Evolutionary conservation across 23 red algal species (phyloP).

Genomic region (Chondrus crispus): DNA sequence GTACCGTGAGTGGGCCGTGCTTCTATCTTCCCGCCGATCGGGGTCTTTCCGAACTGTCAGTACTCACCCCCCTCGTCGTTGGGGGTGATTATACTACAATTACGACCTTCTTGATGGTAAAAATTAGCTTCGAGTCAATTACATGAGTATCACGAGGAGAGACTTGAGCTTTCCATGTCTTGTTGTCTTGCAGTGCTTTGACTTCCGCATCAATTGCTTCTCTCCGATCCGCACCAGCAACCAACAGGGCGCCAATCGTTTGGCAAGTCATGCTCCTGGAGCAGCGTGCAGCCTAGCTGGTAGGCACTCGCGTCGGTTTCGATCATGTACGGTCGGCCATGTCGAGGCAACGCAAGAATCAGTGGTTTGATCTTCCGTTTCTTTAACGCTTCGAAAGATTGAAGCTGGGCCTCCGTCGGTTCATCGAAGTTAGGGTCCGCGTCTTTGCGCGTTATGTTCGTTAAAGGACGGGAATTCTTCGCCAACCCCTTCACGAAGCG

Average conservation of each 20-base stretch:
- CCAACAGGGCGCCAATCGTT: not conserved
- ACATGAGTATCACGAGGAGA: no score
- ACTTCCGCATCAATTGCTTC: no score
- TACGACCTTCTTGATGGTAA: no score
- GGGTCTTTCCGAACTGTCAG: no score
- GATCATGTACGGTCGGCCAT: not conserved
- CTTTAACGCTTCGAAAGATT: not conserved
- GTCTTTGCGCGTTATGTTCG: not conserved
- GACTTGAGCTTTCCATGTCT: no score
- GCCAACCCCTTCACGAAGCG: slow-evolving; percentile 23
- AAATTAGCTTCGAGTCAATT: no score
- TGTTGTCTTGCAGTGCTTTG: no score
- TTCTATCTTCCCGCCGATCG: no score
- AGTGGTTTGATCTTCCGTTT: not conserved
- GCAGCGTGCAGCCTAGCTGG: not conserved
- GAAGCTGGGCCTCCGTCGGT: not conserved
- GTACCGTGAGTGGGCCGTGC: no score
- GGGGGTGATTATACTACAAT: no score
- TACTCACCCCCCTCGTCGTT: no score
- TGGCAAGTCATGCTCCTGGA: not conserved
- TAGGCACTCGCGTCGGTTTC: not conserved
- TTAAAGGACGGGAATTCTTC: not conserved
- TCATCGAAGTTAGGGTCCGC: not conserved
- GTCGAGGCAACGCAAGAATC: not conserved
- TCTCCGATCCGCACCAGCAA: not conserved